phyloP scores from a whole-genome alignment of 2,329 filamentous ascomycete genomes.

The Fusarium sp. region DNA sequence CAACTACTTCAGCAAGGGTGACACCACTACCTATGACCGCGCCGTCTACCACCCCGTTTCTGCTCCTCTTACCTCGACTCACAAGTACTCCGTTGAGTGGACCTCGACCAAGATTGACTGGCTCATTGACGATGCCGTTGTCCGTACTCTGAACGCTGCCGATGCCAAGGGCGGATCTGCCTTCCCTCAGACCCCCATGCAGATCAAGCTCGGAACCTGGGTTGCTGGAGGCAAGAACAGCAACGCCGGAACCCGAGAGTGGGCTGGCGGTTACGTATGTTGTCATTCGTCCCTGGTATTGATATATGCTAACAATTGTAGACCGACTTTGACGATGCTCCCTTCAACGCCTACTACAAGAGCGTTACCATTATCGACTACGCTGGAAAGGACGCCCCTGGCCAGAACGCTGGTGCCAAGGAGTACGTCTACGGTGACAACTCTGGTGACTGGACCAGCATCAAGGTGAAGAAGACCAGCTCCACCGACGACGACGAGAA shows the following conservation, averaged over 20 bases:
- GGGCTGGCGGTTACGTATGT: conserved; percentile 68
- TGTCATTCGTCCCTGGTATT: too few relatives aligned
- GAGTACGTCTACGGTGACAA: conserved; percentile 64
- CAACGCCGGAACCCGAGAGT: conserved; percentile 75
- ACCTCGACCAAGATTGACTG: conserved; percentile 71
- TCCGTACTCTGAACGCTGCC: conserved; percentile 70
- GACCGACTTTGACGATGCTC: conserved; percentile 62
- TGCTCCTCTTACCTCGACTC: conserved; percentile 65
- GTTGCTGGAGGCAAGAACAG: conserved; percentile 68
- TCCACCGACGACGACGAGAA: conserved; percentile 33
- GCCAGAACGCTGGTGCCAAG: conserved; percentile 52
- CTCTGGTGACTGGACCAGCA: conserved; percentile 61
- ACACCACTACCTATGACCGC: conserved; percentile 77
- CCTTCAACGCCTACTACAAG: conserved; percentile 68
- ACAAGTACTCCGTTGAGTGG: conserved; percentile 78
- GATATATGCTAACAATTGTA: conserved; percentile 39
- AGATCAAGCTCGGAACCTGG: conserved; percentile 77
- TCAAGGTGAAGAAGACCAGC: conserved; percentile 58
- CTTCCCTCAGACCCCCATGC: conserved; percentile 80
- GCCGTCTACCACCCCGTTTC: conserved; percentile 70
- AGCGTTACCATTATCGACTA: conserved; percentile 65
- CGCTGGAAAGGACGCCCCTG: conserved; percentile 58
- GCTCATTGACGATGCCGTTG: conserved; percentile 69
- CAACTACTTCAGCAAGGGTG: conserved; percentile 85
- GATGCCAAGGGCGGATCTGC: conserved; percentile 68